Percentiles rank a stretch among this genome's conserved stretches.
These are phyloP conservation scores for Yarrowia bubula DNA, from an alignment of 805 yeast genomes.

Conservation along the genomic window DNA sequence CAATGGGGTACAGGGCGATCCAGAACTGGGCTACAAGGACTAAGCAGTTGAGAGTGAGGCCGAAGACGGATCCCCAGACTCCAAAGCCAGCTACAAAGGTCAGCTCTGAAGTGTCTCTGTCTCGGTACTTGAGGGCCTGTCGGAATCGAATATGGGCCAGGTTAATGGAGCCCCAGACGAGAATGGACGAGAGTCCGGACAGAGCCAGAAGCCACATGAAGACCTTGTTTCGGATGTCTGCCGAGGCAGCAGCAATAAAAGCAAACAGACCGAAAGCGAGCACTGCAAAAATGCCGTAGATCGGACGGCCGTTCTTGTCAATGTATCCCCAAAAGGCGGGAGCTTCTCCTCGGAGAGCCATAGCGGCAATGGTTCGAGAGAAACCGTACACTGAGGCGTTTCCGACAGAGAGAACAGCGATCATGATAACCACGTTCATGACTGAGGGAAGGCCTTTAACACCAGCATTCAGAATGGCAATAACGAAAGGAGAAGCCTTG, in stretches of 20 bases:
- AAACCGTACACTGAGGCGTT: slow-evolving; percentile 69
- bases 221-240: slow-evolving; percentile 47
- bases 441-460: slow-evolving; percentile 62
- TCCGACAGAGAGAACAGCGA: slow-evolving; percentile 68
- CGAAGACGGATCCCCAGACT: slow-evolving; percentile 58
- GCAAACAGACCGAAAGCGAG: slow-evolving; percentile 55
- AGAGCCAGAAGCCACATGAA: slow-evolving; percentile 65
- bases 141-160: slow-evolving; percentile 62
- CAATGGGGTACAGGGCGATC: slow-evolving; percentile 68
- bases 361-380: slow-evolving; percentile 62
- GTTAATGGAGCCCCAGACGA: slow-evolving; percentile 63
- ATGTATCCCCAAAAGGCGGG: slow-evolving; percentile 59
- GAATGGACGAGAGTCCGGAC: slow-evolving; percentile 60
- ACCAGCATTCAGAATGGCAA: slow-evolving; percentile 65
- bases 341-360: slow-evolving; percentile 62
- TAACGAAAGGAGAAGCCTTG: slow-evolving; percentile 74
- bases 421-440: slow-evolving; percentile 64
- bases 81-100: slow-evolving; percentile 64
- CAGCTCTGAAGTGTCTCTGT: slow-evolving; percentile 60
- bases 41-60: slow-evolving; percentile 52
- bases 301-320: slow-evolving; percentile 67
- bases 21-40: slow-evolving; percentile 71
- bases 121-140: slow-evolving; percentile 58
- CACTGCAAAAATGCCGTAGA: slow-evolving; percentile 53
- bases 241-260: slow-evolving; percentile 54